Evolutionary conservation across 2,329 filamentous ascomycete genomes (phyloP).

Genomic region (Penicillium digitatum): DNA sequence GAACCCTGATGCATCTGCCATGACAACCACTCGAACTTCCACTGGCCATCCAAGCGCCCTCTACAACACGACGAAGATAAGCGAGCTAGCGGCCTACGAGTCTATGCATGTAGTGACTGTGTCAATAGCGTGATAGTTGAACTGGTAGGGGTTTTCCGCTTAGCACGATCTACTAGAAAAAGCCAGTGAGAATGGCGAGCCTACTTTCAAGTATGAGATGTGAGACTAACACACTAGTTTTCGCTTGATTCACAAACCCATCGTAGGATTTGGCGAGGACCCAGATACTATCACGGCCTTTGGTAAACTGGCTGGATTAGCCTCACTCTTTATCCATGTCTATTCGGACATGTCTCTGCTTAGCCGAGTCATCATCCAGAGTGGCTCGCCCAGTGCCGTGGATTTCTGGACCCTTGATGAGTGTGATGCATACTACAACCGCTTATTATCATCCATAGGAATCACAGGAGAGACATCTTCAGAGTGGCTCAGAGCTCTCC

Average conservation of each 20-base stretch:
- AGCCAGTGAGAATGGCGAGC: neutral
- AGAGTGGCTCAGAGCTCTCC: neutral
- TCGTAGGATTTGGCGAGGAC: neutral
- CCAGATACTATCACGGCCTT: neutral
- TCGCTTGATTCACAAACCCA: neutral
- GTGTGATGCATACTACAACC: neutral
- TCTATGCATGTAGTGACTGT: neutral
- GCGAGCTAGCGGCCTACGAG: neutral
- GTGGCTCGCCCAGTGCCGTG: neutral
- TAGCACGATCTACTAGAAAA: neutral
- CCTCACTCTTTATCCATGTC: neutral
- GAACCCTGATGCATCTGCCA: neutral
- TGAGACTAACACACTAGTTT: neutral
- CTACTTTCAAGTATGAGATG: neutral
- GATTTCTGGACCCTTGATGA: neutral
- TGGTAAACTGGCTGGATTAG: neutral
- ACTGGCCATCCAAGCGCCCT: neutral
- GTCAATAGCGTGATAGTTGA: neutral
- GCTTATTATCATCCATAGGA: neutral
- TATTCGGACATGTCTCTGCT: neutral
- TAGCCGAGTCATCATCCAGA: neutral
- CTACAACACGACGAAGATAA: neutral
- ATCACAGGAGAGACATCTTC: neutral
- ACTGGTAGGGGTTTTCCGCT: neutral
- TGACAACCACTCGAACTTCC: neutral